Evolutionary conservation across 108 stramenopile genomes (phyloP), one percentile per base, ranked within the genome.

Genomic region (Seminavis robusta): DNA sequence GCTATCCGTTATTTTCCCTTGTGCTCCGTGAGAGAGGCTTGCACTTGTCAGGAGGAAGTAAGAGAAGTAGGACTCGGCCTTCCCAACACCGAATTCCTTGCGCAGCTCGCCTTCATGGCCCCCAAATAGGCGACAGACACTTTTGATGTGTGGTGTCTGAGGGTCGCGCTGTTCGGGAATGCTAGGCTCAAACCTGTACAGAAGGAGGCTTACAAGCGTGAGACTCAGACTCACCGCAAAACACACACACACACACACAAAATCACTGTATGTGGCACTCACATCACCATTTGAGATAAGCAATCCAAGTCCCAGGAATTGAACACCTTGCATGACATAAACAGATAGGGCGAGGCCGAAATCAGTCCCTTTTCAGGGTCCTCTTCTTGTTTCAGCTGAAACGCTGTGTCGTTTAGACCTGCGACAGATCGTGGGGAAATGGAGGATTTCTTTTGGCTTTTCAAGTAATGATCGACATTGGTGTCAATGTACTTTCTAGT

Each of bases 1-100:
- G 16, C 48, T n/a, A 37, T 71, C 30, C 1, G 44, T 61, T 1
- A 63, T 50, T 27, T 66, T 69, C 1, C 90, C 90, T 46, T 92
- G 90, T 33, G 90, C 86, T 25, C 90, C 90, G 29, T 70, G 66
- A 0, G 90, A 88, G 20, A 92, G 68, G 43, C 90, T 86, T 20
- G 86, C 90, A 34, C 86, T 87, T 1, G 81, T 85, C 39, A 92
- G 62, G 46, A 92, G 58, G 37, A 87, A 83, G 81, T 82, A 92
- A 0, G 80, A 66, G 27, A 90, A 59, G 37, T 60, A 69, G 28
- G 83, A 54, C 8, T 61, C 40, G 24, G 47, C 26, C 31, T 49
- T 65, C 20, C 34, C 36, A 39, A 66, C 21, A 15, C 26, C 41
- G 32, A 48, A 36, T 33, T 42, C 32, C 39, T 79, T 39, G 10